Evolutionary conservation across 257 asterid genomes (phyloP), one percentile per base, ranked within the genome.

Genomic region (Jaltomata sinuosa): DNA sequence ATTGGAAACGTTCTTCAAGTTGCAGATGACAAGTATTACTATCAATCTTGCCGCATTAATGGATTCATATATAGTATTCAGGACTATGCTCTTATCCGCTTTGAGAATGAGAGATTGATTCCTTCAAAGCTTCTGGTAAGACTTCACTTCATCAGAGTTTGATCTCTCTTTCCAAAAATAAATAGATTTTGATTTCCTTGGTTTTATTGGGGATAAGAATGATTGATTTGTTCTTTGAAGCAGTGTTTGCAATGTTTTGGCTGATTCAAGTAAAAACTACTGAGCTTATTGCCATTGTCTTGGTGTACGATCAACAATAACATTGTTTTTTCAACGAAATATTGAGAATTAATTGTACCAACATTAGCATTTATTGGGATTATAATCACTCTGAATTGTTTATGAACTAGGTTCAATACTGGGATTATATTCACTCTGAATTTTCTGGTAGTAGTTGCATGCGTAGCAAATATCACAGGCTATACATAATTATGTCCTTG

Each of bases 61-160:
- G 98, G 96, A 82, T 88, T 89, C 88, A 83, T 86, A 68, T 93
- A 92, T 83, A 92, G 88, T 84, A 85, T 82, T 34, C 87, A 59
- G 85, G 97, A 94, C 79, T 91, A 96, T 85, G 94, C 88, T 86
- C 97, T 92, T 84, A 81, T 93, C 86, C 93, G 88, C 72, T 87
- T 84, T 87, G 89, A 84, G 85, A 89, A 89, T 81, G 92, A 82
- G 85, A 92, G 88, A 88, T 81, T 89, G 83, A 82, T 90, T 82
- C 99, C 99, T 79, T 92, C 98, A 36, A 93, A 91, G 87, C 89
- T 96, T 84, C 97, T 92, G 98, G 99, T 94, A 80, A 90, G 89
- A 83, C 88, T 83, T 90, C 19, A 83, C 27, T 76, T 47, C 40
- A 16, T 47, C 22, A 27, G 40, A 25, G 59, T 84, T 83, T 25